Evolutionary conservation across 768 basidiomycete species (phyloP), one percentile per base, ranked within the genome.

Genomic region (Pleurotus ostreatus): DNA sequence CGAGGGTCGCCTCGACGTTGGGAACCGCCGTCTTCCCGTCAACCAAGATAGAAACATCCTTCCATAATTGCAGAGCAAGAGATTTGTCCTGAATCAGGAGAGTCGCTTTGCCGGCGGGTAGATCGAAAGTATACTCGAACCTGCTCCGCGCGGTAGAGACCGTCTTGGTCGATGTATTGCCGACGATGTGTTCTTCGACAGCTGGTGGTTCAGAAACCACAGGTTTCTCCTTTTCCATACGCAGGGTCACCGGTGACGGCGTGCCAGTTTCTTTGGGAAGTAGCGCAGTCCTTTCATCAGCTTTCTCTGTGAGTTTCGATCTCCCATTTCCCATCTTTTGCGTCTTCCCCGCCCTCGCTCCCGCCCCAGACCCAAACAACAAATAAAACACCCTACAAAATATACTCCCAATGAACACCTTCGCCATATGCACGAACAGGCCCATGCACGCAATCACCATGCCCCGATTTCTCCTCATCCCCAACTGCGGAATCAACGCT

Each of bases 401-500:
- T 20, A 53, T 18, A 23, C 38, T 53, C 51, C 41, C 41, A 39
- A 53, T 53, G 39, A 53, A 53, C 15, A 53, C 39, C 51, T 41
- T 41, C 15, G 51, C 51, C 38, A 53, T 53, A 53, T 53, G 51
- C n/a, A 53, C 51, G 20, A 53, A 53, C 6, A 53, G 15, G 5
- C 16, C 51, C 51, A 53, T 53, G 51, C 51, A 53, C 6, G 51
- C 37, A 8, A 41, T 39, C 8, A 40, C 51, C 51, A 41, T 40
- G 11, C 51, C 39, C 15, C 51, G 38, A 41, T 39, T 53, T 3
- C 18, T 18, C 9, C 39, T n/a, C 18, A 53, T 12, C 8, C 16
- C 18, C 13, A 53, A 39, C 9, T 41, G 16, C 11, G 41, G n/a
- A 20, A 41, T 20, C 51, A 53, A 41, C 12, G 18, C 20, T 2